A percentile compares a stretch with the other conserved stretches of the same genome.
Conservation (phyloP, 306 rosid species). For the Cyclanthera cordifolia region DNA sequence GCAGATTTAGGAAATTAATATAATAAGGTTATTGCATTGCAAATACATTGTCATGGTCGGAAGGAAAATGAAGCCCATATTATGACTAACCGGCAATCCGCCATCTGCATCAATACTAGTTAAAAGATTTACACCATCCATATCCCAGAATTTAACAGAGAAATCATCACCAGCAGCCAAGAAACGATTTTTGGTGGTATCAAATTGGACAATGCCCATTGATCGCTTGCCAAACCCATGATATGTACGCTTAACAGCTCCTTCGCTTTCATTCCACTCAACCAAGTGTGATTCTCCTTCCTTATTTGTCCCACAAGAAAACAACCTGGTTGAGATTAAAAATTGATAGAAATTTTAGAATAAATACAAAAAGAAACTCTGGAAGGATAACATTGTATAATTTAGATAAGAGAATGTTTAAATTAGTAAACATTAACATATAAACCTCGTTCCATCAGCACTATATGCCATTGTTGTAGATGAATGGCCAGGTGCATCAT, state of each 20-base stretch:
- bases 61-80: neutral
- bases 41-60: neutral
- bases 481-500: slow-evolving; percentile 96
- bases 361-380: neutral
- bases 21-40: slow-evolving; percentile 18
- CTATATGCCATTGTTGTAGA: slow-evolving; percentile 89
- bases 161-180: slow-evolving; percentile 91
- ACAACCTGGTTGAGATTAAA: slow-evolving; percentile 45
- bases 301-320: slow-evolving; percentile 94
- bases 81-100: slow-evolving; percentile 60
- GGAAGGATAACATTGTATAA: neutral
- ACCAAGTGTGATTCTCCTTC: slow-evolving; percentile 95
- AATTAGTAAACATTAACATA: slow-evolving; percentile 13
- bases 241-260: slow-evolving; percentile 84
- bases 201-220: slow-evolving; percentile 83
- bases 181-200: slow-evolving; percentile 86
- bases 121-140: slow-evolving; percentile 59
- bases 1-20: slow-evolving; percentile 28
- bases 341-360: slow-evolving; percentile 8
- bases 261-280: slow-evolving; percentile 99
- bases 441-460: slow-evolving; percentile 89
- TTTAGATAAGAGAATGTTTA: neutral
- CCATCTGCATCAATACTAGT: slow-evolving; percentile 72
- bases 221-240: slow-evolving; percentile 88
- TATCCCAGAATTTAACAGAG: slow-evolving; percentile 89